Evolutionary conservation across 2,329 filamentous ascomycete genomes (phyloP), one percentile per base, ranked within the genome.

Genomic region (Conoideocrella luteorostrata): DNA sequence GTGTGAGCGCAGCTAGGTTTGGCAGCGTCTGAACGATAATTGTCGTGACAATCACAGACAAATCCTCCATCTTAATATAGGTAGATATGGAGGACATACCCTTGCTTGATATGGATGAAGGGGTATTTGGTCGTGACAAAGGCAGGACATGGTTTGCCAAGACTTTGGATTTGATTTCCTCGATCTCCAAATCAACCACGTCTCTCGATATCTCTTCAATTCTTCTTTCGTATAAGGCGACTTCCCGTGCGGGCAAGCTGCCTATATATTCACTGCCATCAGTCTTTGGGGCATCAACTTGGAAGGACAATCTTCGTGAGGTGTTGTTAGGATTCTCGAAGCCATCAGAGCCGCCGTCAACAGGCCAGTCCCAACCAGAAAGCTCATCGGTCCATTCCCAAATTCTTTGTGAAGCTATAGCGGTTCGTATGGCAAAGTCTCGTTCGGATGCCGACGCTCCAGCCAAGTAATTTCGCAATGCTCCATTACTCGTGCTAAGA

Each of bases 11-110:
- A 9, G 88, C 84, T 33, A 96, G 68, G 47, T 86, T 83, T 1
- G 93, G 93, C 17, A 98, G 72, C 4, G 88, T 81, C 58, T 93
- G 87, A n/a, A 98, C 68, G 15, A 95, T 86, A 26, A 91, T 95
- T 22, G 90, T 87, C 1, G 93, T 96, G 45, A 97, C 78, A 37
- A 97, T 76, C 20, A 91, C 88, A 7, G 88, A 90, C 56, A 95
- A 80, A 62, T 97, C 93, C 54, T 93, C 89, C 71, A 97, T 79
- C 48, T 77, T 82, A 49, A 77, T 78, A 62, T 86, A 86, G 38
- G 61, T 69, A 2, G 78, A 69, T 56, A 67, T 55, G 50, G 72
- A 62, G 37, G 71, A 68, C 10, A 72, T 54, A 3, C 49, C 50
- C 24, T 48, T 54, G 18, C 54, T 55, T 15, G 60, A 57, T 39